Evolutionary conservation across 108 stramenopile genomes (phyloP), one percentile per base, ranked within the genome.

Genomic region (Nannochloropsis gaditana): DNA sequence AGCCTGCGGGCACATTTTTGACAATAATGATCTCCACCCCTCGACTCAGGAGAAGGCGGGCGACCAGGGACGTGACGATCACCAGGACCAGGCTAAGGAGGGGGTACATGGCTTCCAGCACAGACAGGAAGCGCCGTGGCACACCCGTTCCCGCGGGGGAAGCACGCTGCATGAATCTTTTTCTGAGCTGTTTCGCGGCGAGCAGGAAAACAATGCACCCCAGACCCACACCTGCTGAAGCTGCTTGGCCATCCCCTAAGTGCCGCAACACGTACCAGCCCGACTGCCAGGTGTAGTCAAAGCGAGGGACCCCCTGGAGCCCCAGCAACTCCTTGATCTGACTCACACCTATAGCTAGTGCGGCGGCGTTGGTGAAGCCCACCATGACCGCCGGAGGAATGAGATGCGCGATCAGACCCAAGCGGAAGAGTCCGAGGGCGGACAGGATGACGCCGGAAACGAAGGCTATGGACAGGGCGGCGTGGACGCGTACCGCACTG

Each of bases 271-370:
- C 59, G n/a, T 73, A 73, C 59, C 59, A 73, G 59, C 59, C 15
- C 59, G 59, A 73, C 59, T 73, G 59, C 59, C 59, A 73, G 4
- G 59, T 73, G n/a, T 73, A 73, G 59, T 73, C 59, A n/a, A 73
- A 73, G 59, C 59, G 59, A 73, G 59, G 59, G 59, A 73, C 59
- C 19, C n/a, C n/a, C 8, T 6, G 15, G 19, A 73, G n/a, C 15
- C 59, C 59, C n/a, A 73, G 59, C 15, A 73, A 1, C 59, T 73
- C 59, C n/a, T 73, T 73, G 59, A 3, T 6, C 59, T 73, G 59
- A 73, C 59, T 73, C 15, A 73, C n/a, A 73, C 59, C 59, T 73
- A 73, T 73, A 15, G 59, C 59, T n/a, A 73, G n/a, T n/a, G 59
- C 59, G 59, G 59, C 59, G 19, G 59, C 59, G 8, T 73, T 73